Evolutionary conservation across 768 basidiomycete species (phyloP), one percentile per base, ranked within the genome.

Genomic region (Suillus ampliporus): DNA sequence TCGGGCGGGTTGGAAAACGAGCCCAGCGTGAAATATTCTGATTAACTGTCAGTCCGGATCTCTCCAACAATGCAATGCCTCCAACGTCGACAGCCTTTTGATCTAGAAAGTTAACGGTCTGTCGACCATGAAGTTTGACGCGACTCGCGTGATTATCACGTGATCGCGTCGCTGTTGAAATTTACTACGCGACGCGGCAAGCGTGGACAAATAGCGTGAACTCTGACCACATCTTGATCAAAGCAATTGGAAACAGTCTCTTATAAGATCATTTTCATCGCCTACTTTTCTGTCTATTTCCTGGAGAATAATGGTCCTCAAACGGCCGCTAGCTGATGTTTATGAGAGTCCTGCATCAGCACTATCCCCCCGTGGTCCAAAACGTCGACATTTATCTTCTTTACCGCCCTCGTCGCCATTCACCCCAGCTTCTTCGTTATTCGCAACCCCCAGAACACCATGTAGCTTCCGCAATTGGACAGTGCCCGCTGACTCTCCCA

Each of bases 401-500:
- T 72, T 69, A 2, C 72, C 76, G 3, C 69, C 72, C 0, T 70
- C 74, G 40, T 71, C 71, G 19, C 67, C 77, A 26, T 37, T 75
- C 56, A 63, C 75, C 5, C 68, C 74, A 10, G 67, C 69, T 38
- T 72, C 69, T 19, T 69, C 69, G 34, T 62, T 61, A 5, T 68
- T 68, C 40, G 68, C 75, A 28, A 72, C 79, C 0, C 71, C 79
- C 3, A 74, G 75, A 62, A 82, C 81, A 3, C 79, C 83, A 1
- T 17, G 37, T 54, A 54, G 53, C 15, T 64, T 73, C 19, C 66
- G 59, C 81, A 81, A 70, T 72, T 85, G 59, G 74, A 78, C 57
- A 67, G 75, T 70, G 1, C 86, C 89, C 5, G 83, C 79, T 7
- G 89, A 91, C 76, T 90, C 89, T 0, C 89, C 90, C 0, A 83